A percentile compares a stretch with the other conserved stretches of the same genome.
These are phyloP conservation scores for Microdochium bolleyi DNA, from an alignment of 2,329 filamentous ascomycete genomes.

Conservation along the genomic window DNA sequence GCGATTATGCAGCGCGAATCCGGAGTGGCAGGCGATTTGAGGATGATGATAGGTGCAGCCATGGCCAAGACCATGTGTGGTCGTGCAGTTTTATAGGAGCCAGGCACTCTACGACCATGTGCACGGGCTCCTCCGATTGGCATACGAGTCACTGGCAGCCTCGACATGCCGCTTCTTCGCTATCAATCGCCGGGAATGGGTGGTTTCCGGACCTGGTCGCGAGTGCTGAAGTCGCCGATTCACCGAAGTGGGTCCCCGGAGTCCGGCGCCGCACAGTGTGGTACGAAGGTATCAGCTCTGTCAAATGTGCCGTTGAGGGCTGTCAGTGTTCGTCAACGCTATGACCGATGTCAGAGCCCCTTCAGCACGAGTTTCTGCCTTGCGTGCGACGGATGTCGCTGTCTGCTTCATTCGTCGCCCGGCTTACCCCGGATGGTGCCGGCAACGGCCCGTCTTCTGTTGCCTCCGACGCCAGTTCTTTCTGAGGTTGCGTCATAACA, in stretches of 20 bases:
- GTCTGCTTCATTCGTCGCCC: not conserved
- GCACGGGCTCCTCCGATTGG: not conserved
- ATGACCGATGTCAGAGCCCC: not conserved
- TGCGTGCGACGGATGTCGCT: not conserved
- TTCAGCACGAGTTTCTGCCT: not conserved
- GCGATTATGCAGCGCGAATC: not conserved
- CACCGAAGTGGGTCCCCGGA: not conserved
- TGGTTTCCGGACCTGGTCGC: not conserved
- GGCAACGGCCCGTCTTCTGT: not conserved
- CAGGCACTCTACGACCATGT: not conserved
- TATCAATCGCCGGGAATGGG: not conserved
- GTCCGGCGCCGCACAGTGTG: not conserved
- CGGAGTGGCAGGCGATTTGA: not conserved
- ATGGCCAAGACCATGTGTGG: not conserved
- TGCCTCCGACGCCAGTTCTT: not conserved
- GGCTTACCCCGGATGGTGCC: not conserved
- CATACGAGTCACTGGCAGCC: not conserved
- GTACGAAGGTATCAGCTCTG: not conserved
- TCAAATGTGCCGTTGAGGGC: not conserved
- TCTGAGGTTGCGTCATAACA: not conserved
- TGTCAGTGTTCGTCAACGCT: not conserved
- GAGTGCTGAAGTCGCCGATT: not conserved
- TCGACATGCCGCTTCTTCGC: not conserved
- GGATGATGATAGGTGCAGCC: not conserved
- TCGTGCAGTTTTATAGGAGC: not conserved